phyloP scores from a whole-genome alignment of 1,284 basidiomycete species.

The Neonothopanus nambi region DNA sequence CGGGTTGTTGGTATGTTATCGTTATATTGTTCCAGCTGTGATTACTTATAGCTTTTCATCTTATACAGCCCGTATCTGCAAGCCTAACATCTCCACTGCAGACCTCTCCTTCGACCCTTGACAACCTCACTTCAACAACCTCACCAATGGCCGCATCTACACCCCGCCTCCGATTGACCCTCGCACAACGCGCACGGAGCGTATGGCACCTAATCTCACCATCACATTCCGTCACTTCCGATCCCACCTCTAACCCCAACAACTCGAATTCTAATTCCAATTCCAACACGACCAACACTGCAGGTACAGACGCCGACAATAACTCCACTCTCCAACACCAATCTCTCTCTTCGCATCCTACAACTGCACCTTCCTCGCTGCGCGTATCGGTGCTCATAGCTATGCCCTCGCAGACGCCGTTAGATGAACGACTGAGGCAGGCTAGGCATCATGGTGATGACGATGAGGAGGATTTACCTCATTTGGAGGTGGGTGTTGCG shows the following conservation, averaged over 20 bases:
- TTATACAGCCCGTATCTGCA: not conserved
- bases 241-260: not conserved
- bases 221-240: not conserved
- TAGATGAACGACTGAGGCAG: not conserved
- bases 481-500: constrained; percentile 10
- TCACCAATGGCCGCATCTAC: not conserved
- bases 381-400: constrained; percentile 12
- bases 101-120: not conserved
- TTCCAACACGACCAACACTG: not conserved
- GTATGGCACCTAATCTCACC: constrained; percentile 5
- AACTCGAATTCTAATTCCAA: not conserved
- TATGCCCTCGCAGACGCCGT: constrained; percentile 8
- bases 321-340: not conserved
- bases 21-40: too few relatives aligned
- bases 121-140: not conserved
- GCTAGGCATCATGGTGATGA: not conserved
- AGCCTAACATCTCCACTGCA: not conserved
- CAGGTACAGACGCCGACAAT: not conserved
- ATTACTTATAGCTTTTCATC: not conserved
- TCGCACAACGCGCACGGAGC: not conserved
- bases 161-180: not conserved
- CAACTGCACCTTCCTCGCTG: not conserved
- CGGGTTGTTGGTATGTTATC: constrained; percentile 1
- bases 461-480: constrained; percentile 12
- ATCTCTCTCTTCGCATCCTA: constrained; percentile 1